A percentile compares a stretch with the other conserved stretches of the same genome.
phyloP scores from a whole-genome alignment of 805 yeast genomes.

The Tetrapisispora arboricola region DNA sequence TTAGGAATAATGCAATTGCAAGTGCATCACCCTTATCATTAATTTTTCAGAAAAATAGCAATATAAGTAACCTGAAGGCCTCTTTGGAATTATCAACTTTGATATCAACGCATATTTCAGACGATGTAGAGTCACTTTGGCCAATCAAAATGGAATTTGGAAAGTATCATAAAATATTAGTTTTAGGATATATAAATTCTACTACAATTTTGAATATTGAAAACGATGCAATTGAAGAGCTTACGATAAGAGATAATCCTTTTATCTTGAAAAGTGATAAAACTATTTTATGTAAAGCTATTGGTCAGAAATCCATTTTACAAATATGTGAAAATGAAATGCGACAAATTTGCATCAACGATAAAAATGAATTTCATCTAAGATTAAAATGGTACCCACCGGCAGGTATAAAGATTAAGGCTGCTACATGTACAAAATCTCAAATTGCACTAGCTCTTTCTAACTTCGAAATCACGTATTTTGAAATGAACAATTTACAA shows the following conservation, averaged over 20 bases:
- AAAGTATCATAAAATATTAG: conserved; percentile 16
- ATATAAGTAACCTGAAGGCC: conserved; percentile 39
- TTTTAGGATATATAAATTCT: conserved; percentile 15
- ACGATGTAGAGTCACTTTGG: conserved; percentile 50
- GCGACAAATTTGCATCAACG: conserved; percentile 37
- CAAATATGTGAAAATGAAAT: conserved; percentile 70
- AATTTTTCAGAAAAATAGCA: conserved; percentile 21
- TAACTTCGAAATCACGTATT: conserved; percentile 67
- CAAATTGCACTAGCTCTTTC: conserved; percentile 68
- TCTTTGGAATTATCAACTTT: conserved; percentile 53
- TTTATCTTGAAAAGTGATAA: conserved; percentile 47
- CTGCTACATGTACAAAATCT: conserved; percentile 50
- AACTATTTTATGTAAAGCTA: conserved; percentile 59
- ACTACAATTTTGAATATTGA: conserved; percentile 19
- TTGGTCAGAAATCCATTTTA: conserved; percentile 52
- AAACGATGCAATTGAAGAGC: conserved; percentile 53
- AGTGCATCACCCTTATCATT: conserved; percentile 20
- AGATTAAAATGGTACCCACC: conserved; percentile 77
- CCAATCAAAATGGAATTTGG: conserved; percentile 41
- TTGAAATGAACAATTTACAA: conserved; percentile 46
- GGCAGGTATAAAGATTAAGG: conserved; percentile 51
- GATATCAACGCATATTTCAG: conserved; percentile 70
- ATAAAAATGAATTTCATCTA: conserved; percentile 15
- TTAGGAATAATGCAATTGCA: conserved; percentile 33
- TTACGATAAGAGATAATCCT: conserved; percentile 54